Evolutionary conservation across 352 stramenopile genomes (phyloP).

Genomic region (Phytophthora rubi): DNA sequence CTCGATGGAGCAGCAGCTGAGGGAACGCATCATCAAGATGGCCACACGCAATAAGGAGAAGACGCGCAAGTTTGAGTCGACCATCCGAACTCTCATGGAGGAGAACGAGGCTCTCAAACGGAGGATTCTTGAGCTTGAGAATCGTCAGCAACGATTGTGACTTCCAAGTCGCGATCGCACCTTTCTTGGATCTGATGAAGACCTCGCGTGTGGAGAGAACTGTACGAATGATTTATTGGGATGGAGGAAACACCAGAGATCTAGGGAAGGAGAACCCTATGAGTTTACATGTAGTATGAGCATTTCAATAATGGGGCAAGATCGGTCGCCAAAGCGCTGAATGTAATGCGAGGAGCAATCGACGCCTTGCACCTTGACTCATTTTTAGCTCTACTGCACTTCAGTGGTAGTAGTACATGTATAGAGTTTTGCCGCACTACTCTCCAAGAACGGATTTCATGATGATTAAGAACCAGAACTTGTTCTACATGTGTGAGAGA

Average conservation of each 20-base stretch:
- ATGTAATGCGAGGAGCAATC: not conserved
- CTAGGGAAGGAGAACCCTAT: conserved; percentile 6
- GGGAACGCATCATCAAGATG: conserved; percentile 89
- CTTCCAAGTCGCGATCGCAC: not conserved
- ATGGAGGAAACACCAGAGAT: conserved; percentile 8
- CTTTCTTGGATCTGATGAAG: conserved; percentile 5
- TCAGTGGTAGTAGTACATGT: too few relatives aligned
- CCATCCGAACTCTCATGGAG: conserved; percentile 80
- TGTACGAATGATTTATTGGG: conserved; percentile 45
- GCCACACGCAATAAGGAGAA: conserved; percentile 85
- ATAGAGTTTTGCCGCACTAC: too few relatives aligned
- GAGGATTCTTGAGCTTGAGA: conserved; percentile 69
- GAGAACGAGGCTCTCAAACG: conserved; percentile 78
- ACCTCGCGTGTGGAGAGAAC: conserved; percentile 23
- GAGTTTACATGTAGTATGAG: conserved; percentile 20
- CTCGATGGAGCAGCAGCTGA: conserved; percentile 85
- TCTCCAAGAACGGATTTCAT: too few relatives aligned
- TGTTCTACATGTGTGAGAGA: conserved; percentile 25
- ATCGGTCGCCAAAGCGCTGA: not conserved
- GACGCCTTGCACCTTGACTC: too few relatives aligned
- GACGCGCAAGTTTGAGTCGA: conserved; percentile 80
- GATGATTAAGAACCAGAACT: not conserved
- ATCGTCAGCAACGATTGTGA: conserved; percentile 22
- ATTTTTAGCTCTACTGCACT: too few relatives aligned
- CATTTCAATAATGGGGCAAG: conserved; percentile 16